Evolutionary conservation across 2,329 filamentous ascomycete genomes (phyloP).

Genomic region (Decorospora gaudefroyi): DNA sequence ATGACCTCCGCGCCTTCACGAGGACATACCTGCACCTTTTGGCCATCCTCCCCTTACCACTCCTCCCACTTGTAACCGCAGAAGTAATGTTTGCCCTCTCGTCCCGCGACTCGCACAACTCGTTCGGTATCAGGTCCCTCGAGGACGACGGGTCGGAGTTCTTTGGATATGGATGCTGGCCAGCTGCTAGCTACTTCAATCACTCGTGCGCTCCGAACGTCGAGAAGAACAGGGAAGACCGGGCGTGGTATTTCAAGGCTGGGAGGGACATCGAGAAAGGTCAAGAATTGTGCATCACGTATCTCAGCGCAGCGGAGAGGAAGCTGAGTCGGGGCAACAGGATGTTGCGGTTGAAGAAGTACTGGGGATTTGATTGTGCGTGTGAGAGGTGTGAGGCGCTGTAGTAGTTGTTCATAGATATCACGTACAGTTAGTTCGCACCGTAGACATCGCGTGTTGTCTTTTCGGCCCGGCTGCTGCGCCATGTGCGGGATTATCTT

Average conservation of each 20-base stretch:
- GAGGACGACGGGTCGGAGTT: slow-evolving; percentile 55
- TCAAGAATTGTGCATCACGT: slow-evolving; percentile 55
- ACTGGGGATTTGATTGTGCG: slow-evolving; percentile 54
- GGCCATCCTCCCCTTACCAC: slow-evolving; percentile 44
- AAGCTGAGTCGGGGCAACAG: slow-evolving; percentile 45
- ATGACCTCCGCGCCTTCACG: slow-evolving; percentile 49
- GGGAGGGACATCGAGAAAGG: slow-evolving; percentile 44
- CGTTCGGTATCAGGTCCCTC: slow-evolving; percentile 53
- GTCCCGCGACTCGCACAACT: slow-evolving; percentile 52
- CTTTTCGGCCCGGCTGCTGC: background rate
- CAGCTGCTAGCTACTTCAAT: slow-evolving; percentile 55
- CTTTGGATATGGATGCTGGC: slow-evolving; percentile 56
- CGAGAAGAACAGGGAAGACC: slow-evolving; percentile 48
- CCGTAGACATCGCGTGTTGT: too few species aligned
- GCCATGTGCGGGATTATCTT: slow-evolving; percentile 1
- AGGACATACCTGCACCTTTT: slow-evolving; percentile 52
- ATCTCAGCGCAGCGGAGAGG: slow-evolving; percentile 55
- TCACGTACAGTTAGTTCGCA: background rate
- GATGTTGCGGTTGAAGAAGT: slow-evolving; percentile 45
- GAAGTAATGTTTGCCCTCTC: slow-evolving; percentile 45
- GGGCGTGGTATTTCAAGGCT: slow-evolving; percentile 50
- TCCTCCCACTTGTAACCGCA: slow-evolving; percentile 44
- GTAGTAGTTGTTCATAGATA: slow-evolving; percentile 1
- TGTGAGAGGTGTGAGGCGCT: slow-evolving; percentile 47
- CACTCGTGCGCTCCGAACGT: slow-evolving; percentile 54